phyloP scores from a whole-genome alignment of 371 early-diverging fungal species.

The Batkoa obscura region DNA sequence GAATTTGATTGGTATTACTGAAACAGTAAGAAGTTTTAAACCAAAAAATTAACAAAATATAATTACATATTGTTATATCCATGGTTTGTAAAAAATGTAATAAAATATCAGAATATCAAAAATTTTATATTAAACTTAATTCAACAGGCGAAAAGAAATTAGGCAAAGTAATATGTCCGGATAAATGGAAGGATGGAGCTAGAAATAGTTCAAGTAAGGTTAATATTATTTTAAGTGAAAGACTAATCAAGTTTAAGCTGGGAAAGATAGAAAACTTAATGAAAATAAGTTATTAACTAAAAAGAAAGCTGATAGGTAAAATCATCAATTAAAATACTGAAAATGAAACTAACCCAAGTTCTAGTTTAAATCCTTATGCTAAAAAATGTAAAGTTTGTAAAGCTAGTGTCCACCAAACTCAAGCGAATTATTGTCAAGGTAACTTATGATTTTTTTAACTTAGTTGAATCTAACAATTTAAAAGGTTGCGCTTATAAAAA shows the following conservation, averaged over 20 bases:
- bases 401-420: slow-evolving; percentile 34
- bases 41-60: too few species aligned
- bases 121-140: not conserved
- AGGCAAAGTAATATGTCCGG: slow-evolving; percentile 32
- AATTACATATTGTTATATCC: too few species aligned
- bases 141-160: slow-evolving; percentile 36
- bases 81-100: slow-evolving; percentile 41
- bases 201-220: slow-evolving; percentile 23
- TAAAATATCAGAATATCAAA: too few species aligned
- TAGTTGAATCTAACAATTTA: slow-evolving; percentile 1
- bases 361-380: slow-evolving; percentile 27
- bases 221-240: not conserved
- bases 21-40: too few species aligned
- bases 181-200: slow-evolving; percentile 51
- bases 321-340: not conserved
- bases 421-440: slow-evolving; percentile 49
- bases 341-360: slow-evolving; percentile 4
- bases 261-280: slow-evolving; percentile 31
- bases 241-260: slow-evolving; percentile 8
- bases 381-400: slow-evolving; percentile 43
- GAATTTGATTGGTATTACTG: too few species aligned
- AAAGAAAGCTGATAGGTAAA: slow-evolving; percentile 13
- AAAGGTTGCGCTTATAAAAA: slow-evolving; percentile 18
- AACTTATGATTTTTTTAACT: slow-evolving; percentile 1
- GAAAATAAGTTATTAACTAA: slow-evolving; percentile 48